Evolutionary conservation across 2,329 filamentous ascomycete species (phyloP), one percentile per base, ranked within the genome.

Genomic region (Talaromyces sp.): DNA sequence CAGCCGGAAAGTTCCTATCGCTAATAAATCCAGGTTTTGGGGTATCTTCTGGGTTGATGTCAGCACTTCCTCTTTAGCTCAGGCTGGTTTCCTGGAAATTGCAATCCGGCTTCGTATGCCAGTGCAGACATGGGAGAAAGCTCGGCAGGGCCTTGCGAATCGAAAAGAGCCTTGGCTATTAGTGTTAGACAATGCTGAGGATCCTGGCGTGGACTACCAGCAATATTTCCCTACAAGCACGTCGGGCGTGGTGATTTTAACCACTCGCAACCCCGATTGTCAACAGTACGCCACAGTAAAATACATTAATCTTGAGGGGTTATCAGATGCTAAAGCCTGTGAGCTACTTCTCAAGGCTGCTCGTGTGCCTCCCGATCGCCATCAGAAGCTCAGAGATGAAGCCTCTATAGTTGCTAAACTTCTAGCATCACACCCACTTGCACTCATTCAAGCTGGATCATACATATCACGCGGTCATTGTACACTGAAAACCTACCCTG

Each of bases 11-110:
- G n/a, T 37, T 37, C 22, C 2, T 8, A 37, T 19, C 37, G 48
- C 31, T 52, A 9, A 35, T 22, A n/a, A 3, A 15, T 3, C 2
- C 9, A 53, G 51, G 2, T 41, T 53, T 28, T 41, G 51, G 51
- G 51, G 51, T 17, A 21, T 53, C 3, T 53, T 53, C 11, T 53
- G 51, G 51, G 22, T 41, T n/a, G 51, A 53, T 41, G 51, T 53
- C 2, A 53, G 35, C 37, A 53, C 36, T 39, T 2, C 13, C 5
- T 2, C 36, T 10, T 19, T 33, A 11, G 51, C 36, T 8, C 19
- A 53, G 22, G 3, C 6, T 17, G 35, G 17, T 4, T 53, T 46
- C 15, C 19, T 33, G 2, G 10, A 21, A n/a, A 25, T 56, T 36
- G 41, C 53, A 8, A 46, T 6, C 21, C 13, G 11, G 17, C 25